Evolutionary conservation across 2,329 filamentous ascomycete species (phyloP), one percentile per base, ranked within the genome.

Genomic region (Cordyceps javanica): DNA sequence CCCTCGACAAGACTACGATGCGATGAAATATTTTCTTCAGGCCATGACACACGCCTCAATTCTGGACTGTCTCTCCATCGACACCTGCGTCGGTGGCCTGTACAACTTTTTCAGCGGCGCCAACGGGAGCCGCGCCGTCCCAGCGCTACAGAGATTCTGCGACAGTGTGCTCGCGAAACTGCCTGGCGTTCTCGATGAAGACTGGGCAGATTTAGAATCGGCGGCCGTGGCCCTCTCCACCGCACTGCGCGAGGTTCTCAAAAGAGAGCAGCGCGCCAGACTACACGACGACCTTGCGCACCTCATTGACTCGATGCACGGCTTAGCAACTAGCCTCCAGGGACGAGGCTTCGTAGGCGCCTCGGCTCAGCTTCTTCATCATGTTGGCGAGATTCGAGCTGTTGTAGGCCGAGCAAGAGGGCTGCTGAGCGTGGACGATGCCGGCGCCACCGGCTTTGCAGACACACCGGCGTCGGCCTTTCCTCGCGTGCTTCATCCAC

Each of bases 41-140:
- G 42, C 53, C n/a, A 56, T 56, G 53, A 56, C 53, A 28, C 53
- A 56, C n/a, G 19, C 23, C 14, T 39, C 53, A 23, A 21, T 56
- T 32, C 44, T 56, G 32, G 53, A 56, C 28, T 56, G 53, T 16
- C 53, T 56, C 44, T 48, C 53, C 32, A 38, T 56, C 21, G 53
- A 56, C 32, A 56, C 42, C 42, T 56, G n/a, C n/a, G 53, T 56
- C 23, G 53, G 53, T 26, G 44, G 42, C 1, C 42, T 56, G 25
- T 56, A 56, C 53, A 56, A 41, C 34, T 56, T 56, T 19, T 48
- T 56, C 42, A 56, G 53, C 36, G 53, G 53, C 44, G 10, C 44
- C 19, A 56, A 56, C 19, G 53, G 53, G 25, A 39, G 25, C 44
- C 42, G 53, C 7, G 54, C 44, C 23, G 36, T 56, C 44, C 42